These are phyloP conservation scores for Boletus smithii DNA, from an alignment of 1,284 basidiomycete species.

Conservation along the genomic window DNA sequence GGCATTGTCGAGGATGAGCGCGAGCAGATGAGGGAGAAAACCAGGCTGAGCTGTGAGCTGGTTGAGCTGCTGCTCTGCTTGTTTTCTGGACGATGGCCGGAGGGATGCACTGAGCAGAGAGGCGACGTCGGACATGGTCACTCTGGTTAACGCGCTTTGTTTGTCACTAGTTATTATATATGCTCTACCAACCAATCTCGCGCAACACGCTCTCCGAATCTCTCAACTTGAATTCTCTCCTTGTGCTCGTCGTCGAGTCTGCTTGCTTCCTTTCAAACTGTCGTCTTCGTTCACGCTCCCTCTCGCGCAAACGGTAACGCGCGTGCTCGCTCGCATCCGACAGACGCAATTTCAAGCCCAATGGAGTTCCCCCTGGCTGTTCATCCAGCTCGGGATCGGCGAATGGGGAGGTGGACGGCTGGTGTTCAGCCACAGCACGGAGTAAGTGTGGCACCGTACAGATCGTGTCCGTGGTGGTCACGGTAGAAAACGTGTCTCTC, in stretches of 20 bases:
- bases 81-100: constrained; percentile 67
- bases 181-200: constrained; percentile 23
- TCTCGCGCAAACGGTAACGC: constrained; percentile 23
- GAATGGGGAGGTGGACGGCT: constrained; percentile 4
- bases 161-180: constrained; percentile 11
- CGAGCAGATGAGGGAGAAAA: constrained; percentile 74
- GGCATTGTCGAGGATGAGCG: constrained; percentile 66
- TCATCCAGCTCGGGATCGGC: neutral
- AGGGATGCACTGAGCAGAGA: constrained; percentile 71
- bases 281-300: constrained; percentile 17
- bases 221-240: constrained; percentile 20
- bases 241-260: too few relatives aligned
- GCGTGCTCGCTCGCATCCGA: constrained; percentile 31
- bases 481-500: constrained; percentile 25
- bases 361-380: constrained; percentile 8
- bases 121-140: constrained; percentile 64
- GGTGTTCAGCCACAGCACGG: constrained; percentile 1
- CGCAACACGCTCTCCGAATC: constrained; percentile 24
- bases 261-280: too few relatives aligned
- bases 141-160: constrained; percentile 12
- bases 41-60: constrained; percentile 67
- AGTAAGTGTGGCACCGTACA: constrained; percentile 15
- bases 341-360: constrained; percentile 22
- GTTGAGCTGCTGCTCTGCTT: constrained; percentile 75
- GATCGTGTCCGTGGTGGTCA: constrained; percentile 25